These are phyloP conservation scores for Coccomyxa subellipsoidea DNA, from an alignment of 163 green algal genomes.

Conservation along the genomic window DNA sequence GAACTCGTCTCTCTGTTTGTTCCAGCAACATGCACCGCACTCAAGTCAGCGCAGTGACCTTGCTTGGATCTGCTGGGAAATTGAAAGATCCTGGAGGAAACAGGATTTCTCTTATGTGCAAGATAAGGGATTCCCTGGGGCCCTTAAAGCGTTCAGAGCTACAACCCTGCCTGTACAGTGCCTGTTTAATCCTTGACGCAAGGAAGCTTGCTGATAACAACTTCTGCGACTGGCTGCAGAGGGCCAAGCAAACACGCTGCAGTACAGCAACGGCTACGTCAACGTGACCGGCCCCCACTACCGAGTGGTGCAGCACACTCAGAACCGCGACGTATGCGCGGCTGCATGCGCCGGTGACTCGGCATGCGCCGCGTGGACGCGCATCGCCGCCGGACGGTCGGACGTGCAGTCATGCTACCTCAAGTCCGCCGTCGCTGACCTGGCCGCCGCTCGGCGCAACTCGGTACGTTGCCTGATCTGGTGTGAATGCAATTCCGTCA, in stretches of 20 bases:
- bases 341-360: not conserved
- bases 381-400: not conserved
- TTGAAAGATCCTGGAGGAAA: no score
- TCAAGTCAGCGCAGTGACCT: no score
- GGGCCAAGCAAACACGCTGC: not conserved
- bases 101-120: no score
- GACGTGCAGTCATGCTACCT: conserved; percentile 3
- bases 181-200: no score
- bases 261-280: conserved; percentile 3
- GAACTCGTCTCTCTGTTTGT: not conserved
- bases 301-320: not conserved
- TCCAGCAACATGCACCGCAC: no score
- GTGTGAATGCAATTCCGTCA: no score
- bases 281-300: not conserved
- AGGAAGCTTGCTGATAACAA: not conserved
- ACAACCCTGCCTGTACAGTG: no score
- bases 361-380: not conserved
- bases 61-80: no score
- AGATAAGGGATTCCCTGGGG: no score
- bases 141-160: no score
- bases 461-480: no score
- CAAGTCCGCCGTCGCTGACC: not conserved
- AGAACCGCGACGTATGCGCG: not conserved
- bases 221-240: not conserved
- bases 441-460: no score